Evolutionary conservation across 1,139 yeast genomes (phyloP).

Genomic region (Suhomyces terraborum): DNA sequence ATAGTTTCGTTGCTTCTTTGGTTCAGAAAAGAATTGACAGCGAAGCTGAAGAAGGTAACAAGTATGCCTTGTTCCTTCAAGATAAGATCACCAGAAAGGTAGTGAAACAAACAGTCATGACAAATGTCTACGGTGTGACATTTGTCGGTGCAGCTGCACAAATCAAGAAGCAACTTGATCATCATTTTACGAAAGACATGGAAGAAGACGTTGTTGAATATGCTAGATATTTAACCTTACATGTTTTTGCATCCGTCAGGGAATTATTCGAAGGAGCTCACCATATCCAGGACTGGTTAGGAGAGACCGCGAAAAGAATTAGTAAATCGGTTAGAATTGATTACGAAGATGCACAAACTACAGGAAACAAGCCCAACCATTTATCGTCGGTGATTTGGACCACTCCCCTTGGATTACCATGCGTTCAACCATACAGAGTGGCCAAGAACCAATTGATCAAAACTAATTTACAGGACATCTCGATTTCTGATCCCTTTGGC

Average conservation of each 20-base stretch:
- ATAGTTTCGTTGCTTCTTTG: constrained; percentile 75
- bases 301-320: constrained; percentile 79
- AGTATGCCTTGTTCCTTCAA: constrained; percentile 53
- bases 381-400: constrained; percentile 97
- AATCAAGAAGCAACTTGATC: constrained; percentile 65
- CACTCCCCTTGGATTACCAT: constrained; percentile 88
- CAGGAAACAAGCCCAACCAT: constrained; percentile 54
- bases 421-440: constrained; percentile 93
- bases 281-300: constrained; percentile 94
- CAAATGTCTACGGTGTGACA: constrained; percentile 97
- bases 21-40: constrained; percentile 61
- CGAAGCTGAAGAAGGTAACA: constrained; percentile 60
- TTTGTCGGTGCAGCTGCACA: constrained; percentile 91
- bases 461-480: constrained; percentile 83
- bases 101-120: constrained; percentile 97
- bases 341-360: constrained; percentile 31
- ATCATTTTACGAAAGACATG: constrained; percentile 46
- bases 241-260: constrained; percentile 82
- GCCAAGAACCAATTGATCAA: constrained; percentile 61
- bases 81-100: constrained; percentile 80
- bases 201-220: constrained; percentile 43
- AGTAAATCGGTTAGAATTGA: constrained; percentile 77
- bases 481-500: constrained; percentile 80
- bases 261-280: constrained; percentile 92
- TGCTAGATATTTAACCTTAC: constrained; percentile 71